These are phyloP conservation scores for Omphalotus olearius DNA, from an alignment of 1,284 basidiomycete genomes.

Conservation along the genomic window DNA sequence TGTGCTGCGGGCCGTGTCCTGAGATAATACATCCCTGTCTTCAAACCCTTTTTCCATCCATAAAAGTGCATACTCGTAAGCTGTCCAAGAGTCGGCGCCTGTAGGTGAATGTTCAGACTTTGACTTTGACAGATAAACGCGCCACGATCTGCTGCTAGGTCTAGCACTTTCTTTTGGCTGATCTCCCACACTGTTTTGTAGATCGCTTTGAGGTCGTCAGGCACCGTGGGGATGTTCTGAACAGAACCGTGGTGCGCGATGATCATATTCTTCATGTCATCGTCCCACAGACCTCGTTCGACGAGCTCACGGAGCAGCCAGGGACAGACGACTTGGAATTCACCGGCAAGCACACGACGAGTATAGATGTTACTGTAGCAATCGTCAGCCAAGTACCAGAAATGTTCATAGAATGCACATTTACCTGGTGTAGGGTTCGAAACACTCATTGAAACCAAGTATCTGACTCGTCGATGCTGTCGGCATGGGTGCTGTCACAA, in stretches of 20 bases:
- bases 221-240: constrained; percentile 85
- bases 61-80: constrained; percentile 99
- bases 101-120: constrained; percentile 90
- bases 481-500: constrained; percentile 97
- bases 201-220: constrained; percentile 89
- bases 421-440: constrained; percentile 92
- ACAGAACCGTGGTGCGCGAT: constrained; percentile 97
- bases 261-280: constrained; percentile 99
- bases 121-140: constrained; percentile 97
- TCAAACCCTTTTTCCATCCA: constrained; percentile 98
- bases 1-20: constrained; percentile 92
- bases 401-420: constrained; percentile 17
- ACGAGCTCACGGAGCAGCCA: constrained; percentile 98
- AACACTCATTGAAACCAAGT: constrained; percentile 98
- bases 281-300: constrained; percentile 93
- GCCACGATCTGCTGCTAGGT: constrained; percentile 96
- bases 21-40: constrained; percentile 98
- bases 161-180: constrained; percentile 96
- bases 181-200: constrained; percentile 99
- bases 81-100: constrained; percentile 90
- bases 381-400: constrained; percentile 12
- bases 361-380: constrained; percentile 90
- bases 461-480: constrained; percentile 99
- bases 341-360: constrained; percentile 97
- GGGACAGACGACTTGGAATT: constrained; percentile 99